Base-by-base conservation (phyloP, 805 yeast genomes). In the Tetrapisispora namnaoensis region DNA sequence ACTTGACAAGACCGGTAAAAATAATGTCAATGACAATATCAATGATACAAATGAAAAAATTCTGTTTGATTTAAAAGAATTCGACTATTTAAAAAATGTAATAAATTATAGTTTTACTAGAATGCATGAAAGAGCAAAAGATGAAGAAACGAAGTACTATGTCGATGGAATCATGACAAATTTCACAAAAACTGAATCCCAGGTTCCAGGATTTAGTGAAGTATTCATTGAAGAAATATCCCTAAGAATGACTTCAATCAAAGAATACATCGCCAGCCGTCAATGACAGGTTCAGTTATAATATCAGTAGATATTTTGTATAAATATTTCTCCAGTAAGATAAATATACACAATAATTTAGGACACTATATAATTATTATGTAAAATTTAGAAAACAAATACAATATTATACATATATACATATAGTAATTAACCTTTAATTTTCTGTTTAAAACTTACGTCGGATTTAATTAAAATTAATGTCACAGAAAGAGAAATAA, bases 151-250 rank as follows among this genome's bases (percentile, higher is more conserved):
- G 0, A 73, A 69, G 44, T 50, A 53, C 2, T 65, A 73, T 6
- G 83, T 83, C 27, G 59, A 69, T 37, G 53, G 62, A 2, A 60
- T 84, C 45, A 67, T 70, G 36, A 57, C 65, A 6, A 64, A 63
- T 11, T 64, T 84, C 37, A 59, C 65, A 2, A 61, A 59, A 3
- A 71, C 74, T 32, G 89, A 85, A 55, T 50, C 56, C 21, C 60
- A 64, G 20, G 78, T 77, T 49, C 82, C 85, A 1, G 93, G 93
- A 0, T 69, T 85, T 41, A 67, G 79, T 44, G 81, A 77, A 49
- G 87, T 86, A 0, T 70, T 85, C 9, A 67, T 81, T 9, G 87
- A 84, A 61, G 91, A 84, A 59, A 65, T 83, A 13, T 68, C 71
- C 62, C 53, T 67, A 38, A 60, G 74, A 28, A 59, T 73, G 62